These are phyloP conservation scores for Globisporangium paroecandrum DNA, from an alignment of 352 stramenopile genomes.

Conservation along the genomic window DNA sequence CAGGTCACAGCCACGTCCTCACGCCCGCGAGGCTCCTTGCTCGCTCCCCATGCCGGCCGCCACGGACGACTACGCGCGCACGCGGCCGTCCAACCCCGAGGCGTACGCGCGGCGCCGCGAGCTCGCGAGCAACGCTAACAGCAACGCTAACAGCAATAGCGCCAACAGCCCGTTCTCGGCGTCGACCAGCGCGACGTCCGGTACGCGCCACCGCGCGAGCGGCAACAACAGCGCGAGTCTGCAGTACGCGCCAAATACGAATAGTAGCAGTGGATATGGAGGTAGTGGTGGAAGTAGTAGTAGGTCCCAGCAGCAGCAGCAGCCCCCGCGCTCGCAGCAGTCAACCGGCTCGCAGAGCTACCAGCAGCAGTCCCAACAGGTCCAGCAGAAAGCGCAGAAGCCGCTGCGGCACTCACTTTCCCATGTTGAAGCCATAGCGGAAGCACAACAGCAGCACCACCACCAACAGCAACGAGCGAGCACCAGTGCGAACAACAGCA, in stretches of 20 bases:
- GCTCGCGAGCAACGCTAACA: conserved; percentile 6
- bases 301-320: conserved; percentile 9
- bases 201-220: conserved; percentile 13
- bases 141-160: conserved; percentile 2
- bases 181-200: conserved; percentile 5
- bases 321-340: conserved; percentile 8
- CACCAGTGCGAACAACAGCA: neutral
- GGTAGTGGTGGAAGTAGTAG: neutral
- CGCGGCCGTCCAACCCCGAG: conserved; percentile 29
- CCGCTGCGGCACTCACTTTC: conserved; percentile 49
- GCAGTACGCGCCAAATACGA: conserved; percentile 6
- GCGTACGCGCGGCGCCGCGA: conserved; percentile 19
- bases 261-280: neutral
- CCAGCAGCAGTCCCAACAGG: conserved; percentile 22
- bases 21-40: neutral
- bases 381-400: conserved; percentile 27
- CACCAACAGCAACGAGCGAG: neutral
- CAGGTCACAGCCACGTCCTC: neutral
- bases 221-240: conserved; percentile 11
- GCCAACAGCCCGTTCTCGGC: conserved; percentile 14
- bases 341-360: conserved; percentile 17
- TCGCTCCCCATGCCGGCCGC: conserved; percentile 19
- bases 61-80: conserved; percentile 32
- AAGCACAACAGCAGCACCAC: neutral
- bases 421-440: conserved; percentile 30